Evolutionary conservation across 2,329 filamentous ascomycete genomes (phyloP).

Genomic region (Colletotrichum agaves): DNA sequence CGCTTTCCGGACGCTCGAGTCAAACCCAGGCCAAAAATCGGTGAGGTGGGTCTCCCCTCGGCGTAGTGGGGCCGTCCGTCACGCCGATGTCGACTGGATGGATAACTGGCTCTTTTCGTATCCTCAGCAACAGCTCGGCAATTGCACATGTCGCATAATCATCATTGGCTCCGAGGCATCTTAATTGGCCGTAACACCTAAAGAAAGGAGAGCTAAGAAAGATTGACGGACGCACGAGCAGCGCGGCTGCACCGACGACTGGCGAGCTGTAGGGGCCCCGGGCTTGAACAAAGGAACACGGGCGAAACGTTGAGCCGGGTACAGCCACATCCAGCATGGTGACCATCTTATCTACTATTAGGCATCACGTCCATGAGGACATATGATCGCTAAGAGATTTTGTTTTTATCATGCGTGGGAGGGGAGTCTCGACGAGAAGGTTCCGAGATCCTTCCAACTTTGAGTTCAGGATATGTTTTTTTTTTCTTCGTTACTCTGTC

Average conservation of each 20-base stretch:
- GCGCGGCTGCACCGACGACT: constrained; percentile 14
- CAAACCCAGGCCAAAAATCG: neutral
- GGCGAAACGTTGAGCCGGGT: neutral
- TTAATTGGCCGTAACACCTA: neutral
- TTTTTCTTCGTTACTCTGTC: too few species aligned
- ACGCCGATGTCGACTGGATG: neutral
- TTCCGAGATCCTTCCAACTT: too few species aligned
- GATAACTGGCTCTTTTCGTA: neutral
- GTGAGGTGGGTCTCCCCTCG: neutral
- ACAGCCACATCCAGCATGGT: neutral
- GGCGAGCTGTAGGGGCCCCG: neutral
- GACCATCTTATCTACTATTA: too few species aligned
- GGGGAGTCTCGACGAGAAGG: too few species aligned
- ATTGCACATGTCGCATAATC: neutral
- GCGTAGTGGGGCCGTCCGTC: neutral
- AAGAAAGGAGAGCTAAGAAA: neutral
- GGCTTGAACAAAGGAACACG: constrained; percentile 1
- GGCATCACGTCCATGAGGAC: too few species aligned
- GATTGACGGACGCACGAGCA: constrained; percentile 1
- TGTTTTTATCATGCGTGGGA: too few species aligned
- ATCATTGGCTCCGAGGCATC: neutral
- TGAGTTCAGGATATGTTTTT: too few species aligned
- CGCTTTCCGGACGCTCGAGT: neutral
- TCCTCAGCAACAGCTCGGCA: neutral
- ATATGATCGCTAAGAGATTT: too few species aligned